Base-by-base conservation (phyloP, 2,329 filamentous ascomycete species). In the Sclerotiophoma versabilis region DNA sequence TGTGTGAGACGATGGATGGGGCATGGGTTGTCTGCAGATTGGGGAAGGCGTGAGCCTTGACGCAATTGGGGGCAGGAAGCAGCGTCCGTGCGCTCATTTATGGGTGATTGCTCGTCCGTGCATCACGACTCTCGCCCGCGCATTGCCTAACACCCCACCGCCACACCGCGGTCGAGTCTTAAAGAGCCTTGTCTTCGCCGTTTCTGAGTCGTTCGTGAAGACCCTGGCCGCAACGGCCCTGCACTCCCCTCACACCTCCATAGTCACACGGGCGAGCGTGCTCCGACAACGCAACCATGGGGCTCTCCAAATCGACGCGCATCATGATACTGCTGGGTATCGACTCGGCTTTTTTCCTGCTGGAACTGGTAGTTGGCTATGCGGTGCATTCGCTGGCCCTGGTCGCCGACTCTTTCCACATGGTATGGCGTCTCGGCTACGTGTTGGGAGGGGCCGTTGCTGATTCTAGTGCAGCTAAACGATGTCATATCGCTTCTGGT, bases 321-420 rank as follows among this genome's bases (percentile, higher is more conserved):
- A 98, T 99, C 75, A 85, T 90, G 77, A 89, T 97, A 75, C 91
- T 99, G 83, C 87, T 99, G 74, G 89, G 81, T 60, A 96, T 99
- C 71, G 93, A 98, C 78, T 83, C 87, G 46, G 83, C 84, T 33
- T 99, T 99, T 80, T 97, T 99, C 78, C 77, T 96, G 41, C 80
- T 98, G 54, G 95, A 99, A 78, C 79, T 99, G 58, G 86, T 89
- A 53, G 87, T 89, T 58, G 83, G 95, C 58, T 91, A 96, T 80
- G 80, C 88, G 60, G 92, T 96, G 57, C 89, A 93, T 72, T 98
- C 95, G 15, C 84, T 99, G 65, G 95, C 95, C 30, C 84, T 99
- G 54, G 92, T 96, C 72, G 95, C 95, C 48, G 95, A 99, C 80
- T 92, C 95, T 56, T 99, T 99, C 76, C 95, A 99, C 79, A 99